These are phyloP conservation scores for Apostasia shenzhenica DNA, from an alignment of 106 monocot species.

Conservation along the genomic window DNA sequence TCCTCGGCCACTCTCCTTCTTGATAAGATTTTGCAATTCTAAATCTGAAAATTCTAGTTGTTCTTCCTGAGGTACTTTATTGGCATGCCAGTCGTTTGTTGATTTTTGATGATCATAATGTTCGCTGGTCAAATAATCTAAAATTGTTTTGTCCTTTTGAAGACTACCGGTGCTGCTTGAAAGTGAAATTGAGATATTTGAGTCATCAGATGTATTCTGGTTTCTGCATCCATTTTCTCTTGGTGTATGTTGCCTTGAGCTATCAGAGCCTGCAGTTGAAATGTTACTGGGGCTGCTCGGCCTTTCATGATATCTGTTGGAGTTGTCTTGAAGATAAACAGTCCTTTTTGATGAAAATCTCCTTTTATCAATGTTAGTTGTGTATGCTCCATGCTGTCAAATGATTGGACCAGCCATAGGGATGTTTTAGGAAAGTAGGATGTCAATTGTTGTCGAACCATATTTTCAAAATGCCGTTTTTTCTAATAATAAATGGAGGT, in stretches of 20 bases:
- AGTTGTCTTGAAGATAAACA: constrained; percentile 15
- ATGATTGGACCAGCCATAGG: not conserved
- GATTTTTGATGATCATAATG: constrained; percentile 11
- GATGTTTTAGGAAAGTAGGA: too few relatives aligned
- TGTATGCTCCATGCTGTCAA: constrained; percentile 7
- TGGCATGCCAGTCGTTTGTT: constrained; percentile 34
- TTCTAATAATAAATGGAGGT: too few relatives aligned
- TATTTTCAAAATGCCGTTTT: too few relatives aligned
- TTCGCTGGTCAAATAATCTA: constrained; percentile 9
- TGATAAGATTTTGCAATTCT: constrained; percentile 80
- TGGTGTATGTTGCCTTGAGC: constrained; percentile 45
- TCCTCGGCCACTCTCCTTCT: constrained; percentile 54
- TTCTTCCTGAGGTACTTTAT: constrained; percentile 39
- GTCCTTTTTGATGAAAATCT: constrained; percentile 35
- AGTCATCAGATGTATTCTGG: constrained; percentile 14
- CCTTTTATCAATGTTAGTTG: not conserved
- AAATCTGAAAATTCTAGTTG: constrained; percentile 65
- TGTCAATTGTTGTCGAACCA: too few relatives aligned
- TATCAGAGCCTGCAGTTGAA: constrained; percentile 38
- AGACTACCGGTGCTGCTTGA: constrained; percentile 19
- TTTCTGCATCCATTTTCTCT: constrained; percentile 23
- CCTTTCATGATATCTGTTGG: constrained; percentile 24
- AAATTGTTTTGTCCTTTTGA: constrained; percentile 23
- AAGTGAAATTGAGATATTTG: constrained; percentile 30
- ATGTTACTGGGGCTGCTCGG: constrained; percentile 51